Evolutionary conservation across 1,284 basidiomycete species (phyloP).

Genomic region (Fomitopsis palustris): DNA sequence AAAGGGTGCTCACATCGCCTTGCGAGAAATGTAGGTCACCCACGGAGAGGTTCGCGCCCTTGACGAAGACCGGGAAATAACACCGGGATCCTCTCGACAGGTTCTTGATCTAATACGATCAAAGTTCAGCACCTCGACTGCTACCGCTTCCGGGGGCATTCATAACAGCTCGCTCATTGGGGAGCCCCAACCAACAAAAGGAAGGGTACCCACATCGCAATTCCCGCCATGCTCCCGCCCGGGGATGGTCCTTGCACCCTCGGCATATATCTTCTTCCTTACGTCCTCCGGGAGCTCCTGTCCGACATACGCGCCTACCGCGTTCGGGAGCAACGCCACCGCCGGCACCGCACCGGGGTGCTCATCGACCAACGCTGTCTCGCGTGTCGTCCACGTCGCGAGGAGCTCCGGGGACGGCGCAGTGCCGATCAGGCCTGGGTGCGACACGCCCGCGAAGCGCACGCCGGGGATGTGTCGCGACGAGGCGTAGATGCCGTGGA

Average conservation of each 20-base stretch:
- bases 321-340: slow-evolving; percentile 64
- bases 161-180: neutral
- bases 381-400: slow-evolving; percentile 71
- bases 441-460: slow-evolving; percentile 74
- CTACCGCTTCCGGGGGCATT: neutral
- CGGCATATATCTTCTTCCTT: slow-evolving; percentile 52
- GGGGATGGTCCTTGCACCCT: slow-evolving; percentile 75
- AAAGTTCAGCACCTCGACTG: neutral
- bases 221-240: slow-evolving; percentile 83
- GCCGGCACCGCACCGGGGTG: slow-evolving; percentile 55
- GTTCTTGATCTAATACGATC: slow-evolving; percentile 60
- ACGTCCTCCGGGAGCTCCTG: slow-evolving; percentile 52
- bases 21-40: slow-evolving; percentile 83
- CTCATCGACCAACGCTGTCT: slow-evolving; percentile 60
- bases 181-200: neutral
- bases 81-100: slow-evolving; percentile 67
- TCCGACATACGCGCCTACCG: slow-evolving; percentile 66
- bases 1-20: slow-evolving; percentile 55
- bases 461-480: slow-evolving; percentile 79
- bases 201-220: slow-evolving; percentile 53
- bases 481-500: slow-evolving; percentile 66
- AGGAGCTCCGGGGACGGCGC: slow-evolving; percentile 73
- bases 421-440: slow-evolving; percentile 75
- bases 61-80: slow-evolving; percentile 77
- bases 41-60: slow-evolving; percentile 74